A percentile compares a stretch with the other conserved stretches of the same genome.
Conservation (phyloP, 106 monocot species). For the Allium cepa region DNA sequence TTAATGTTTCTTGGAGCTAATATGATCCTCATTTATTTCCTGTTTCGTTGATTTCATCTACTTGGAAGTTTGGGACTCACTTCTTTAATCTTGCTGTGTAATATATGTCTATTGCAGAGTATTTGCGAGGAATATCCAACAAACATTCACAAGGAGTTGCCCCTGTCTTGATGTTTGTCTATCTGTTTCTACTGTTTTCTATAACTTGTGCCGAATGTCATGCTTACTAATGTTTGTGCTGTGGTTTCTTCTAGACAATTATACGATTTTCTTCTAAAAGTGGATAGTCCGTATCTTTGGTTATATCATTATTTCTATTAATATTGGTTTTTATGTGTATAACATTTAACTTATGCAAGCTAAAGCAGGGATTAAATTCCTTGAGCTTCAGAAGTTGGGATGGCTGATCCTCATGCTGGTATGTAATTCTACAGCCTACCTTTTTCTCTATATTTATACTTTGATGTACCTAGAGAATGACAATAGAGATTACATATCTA, state of each 20-base stretch:
- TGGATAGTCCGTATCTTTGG: neutral
- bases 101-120: conserved; percentile 65
- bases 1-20: conserved; percentile 58
- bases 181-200: conserved; percentile 2
- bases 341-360: conserved; percentile 2
- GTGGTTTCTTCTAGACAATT: conserved; percentile 10
- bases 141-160: neutral
- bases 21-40: conserved; percentile 58
- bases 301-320: neutral
- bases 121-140: conserved; percentile 8
- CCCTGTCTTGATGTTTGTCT: neutral
- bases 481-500: no score
- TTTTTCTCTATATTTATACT: no score
- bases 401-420: conserved; percentile 4
- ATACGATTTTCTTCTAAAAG: neutral
- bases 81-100: conserved; percentile 66
- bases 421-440: neutral
- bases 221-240: conserved; percentile 10
- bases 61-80: conserved; percentile 76
- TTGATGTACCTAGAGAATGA: no score
- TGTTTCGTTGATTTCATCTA: conserved; percentile 54
- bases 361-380: neutral
- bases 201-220: neutral
- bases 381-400: neutral
- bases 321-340: conserved; percentile 2